Percentiles rank a stretch among this genome's conserved stretches.
These are phyloP conservation scores for Durio zibethinus DNA, from an alignment of 345 rosid genomes.

Conservation along the genomic window DNA sequence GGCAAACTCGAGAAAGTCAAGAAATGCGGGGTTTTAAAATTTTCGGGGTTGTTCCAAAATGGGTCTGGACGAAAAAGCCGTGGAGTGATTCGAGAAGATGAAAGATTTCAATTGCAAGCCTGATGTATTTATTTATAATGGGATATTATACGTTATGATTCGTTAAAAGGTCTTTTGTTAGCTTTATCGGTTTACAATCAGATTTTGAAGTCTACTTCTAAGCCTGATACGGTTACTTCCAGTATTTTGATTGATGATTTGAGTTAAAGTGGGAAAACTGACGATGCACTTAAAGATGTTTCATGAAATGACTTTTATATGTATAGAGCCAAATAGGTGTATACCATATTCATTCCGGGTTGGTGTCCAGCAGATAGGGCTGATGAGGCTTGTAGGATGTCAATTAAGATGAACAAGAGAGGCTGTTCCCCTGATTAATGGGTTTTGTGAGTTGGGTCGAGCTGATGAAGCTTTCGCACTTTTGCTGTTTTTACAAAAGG, in stretches of 20 bases:
- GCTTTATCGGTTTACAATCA: constrained; percentile 63
- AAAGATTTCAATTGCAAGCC: constrained; percentile 62
- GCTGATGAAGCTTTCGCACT: constrained; percentile 59
- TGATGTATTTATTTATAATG: constrained; percentile 59
- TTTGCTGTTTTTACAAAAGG: constrained; percentile 45
- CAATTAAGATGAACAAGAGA: constrained; percentile 52
- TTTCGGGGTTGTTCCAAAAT: constrained; percentile 52
- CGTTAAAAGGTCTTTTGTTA: constrained; percentile 40
- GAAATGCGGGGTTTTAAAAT: constrained; percentile 30
- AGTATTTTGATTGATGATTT: constrained; percentile 59
- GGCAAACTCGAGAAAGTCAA: constrained; percentile 58
- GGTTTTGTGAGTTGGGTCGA: constrained; percentile 65
- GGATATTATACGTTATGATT: constrained; percentile 41
- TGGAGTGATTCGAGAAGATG: constrained; percentile 75
- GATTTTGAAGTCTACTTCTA: constrained; percentile 58
- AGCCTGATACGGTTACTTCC: constrained; percentile 55
- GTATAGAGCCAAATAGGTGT: constrained; percentile 46
- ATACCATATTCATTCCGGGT: constrained; percentile 52
- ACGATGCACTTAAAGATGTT: constrained; percentile 69
- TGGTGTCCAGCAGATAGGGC: constrained; percentile 51
- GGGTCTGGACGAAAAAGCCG: constrained; percentile 60
- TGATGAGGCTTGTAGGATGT: constrained; percentile 61
- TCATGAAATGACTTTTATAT: constrained; percentile 64
- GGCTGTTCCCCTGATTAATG: constrained; percentile 66
- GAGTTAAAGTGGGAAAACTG: constrained; percentile 47